Percentiles rank a stretch among this genome's conserved stretches.
Evolutionary conservation across 1,284 basidiomycete species (phyloP).

Genomic region (Cryptococcus sp.): DNA sequence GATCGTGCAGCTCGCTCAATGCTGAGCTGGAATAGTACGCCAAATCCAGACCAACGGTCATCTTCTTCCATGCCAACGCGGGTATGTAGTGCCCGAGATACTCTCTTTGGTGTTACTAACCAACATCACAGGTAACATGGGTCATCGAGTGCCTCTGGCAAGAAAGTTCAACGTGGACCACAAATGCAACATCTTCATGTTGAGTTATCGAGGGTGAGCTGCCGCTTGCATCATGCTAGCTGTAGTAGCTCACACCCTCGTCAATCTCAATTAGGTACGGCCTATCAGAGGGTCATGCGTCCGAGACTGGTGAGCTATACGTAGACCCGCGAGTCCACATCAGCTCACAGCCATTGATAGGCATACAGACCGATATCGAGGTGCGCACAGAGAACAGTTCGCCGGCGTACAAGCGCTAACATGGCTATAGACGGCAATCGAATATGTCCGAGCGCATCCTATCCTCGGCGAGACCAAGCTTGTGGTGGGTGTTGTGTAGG

Average conservation of each 20-base stretch:
- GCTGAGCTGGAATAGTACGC: constrained; percentile 59
- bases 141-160: constrained; percentile 86
- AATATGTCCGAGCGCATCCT: constrained; percentile 73
- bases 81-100: constrained; percentile 60
- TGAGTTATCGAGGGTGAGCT: constrained; percentile 49
- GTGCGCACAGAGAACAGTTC: constrained; percentile 54
- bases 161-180: constrained; percentile 79
- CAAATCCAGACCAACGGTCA: constrained; percentile 71
- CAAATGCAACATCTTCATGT: constrained; percentile 58
- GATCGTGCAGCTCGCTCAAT: background rate
- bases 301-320: constrained; percentile 66
- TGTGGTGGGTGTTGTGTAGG: constrained; percentile 51
- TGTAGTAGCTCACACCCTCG: background rate
- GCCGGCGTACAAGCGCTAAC: background rate
- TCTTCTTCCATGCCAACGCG: constrained; percentile 92
- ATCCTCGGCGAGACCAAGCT: constrained; percentile 68
- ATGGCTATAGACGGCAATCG: constrained; percentile 60
- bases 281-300: constrained; percentile 75
- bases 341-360: constrained; percentile 52
- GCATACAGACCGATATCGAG: constrained; percentile 77
- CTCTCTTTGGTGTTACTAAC: background rate
- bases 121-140: constrained; percentile 50
- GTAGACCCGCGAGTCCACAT: too few species aligned
- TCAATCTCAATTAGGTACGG: constrained; percentile 61
- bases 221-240: background rate